phyloP scores from a whole-genome alignment of 1,139 yeast species.

The Pneumocystis sp. region DNA sequence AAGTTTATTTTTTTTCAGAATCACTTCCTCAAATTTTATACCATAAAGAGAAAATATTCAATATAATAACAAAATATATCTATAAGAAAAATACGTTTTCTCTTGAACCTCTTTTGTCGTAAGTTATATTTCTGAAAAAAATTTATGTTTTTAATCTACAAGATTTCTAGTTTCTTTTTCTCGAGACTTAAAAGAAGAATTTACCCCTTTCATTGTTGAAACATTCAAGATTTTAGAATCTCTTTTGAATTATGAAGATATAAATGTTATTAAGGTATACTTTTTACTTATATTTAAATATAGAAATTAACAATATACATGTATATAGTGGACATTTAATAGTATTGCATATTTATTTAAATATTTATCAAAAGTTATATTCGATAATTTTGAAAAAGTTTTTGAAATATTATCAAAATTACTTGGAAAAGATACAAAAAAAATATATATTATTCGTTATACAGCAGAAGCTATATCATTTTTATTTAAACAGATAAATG shows the following conservation, averaged over 20 bases:
- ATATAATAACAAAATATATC: constrained; percentile 37
- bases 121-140: constrained; percentile 12
- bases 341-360: constrained; percentile 80
- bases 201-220: constrained; percentile 48
- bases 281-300: not conserved
- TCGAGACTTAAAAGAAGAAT: constrained; percentile 88
- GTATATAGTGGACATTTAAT: constrained; percentile 76
- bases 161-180: constrained; percentile 62
- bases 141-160: not conserved
- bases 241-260: constrained; percentile 32
- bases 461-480: constrained; percentile 86
- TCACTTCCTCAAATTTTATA: constrained; percentile 70
- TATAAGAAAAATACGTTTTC: constrained; percentile 49
- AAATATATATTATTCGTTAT: constrained; percentile 58
- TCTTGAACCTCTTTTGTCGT: constrained; percentile 66
- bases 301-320: constrained; percentile 44
- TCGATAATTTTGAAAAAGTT: constrained; percentile 49
- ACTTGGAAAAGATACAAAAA: constrained; percentile 36
- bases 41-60: constrained; percentile 51
- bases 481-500: constrained; percentile 56
- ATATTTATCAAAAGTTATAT: constrained; percentile 54
- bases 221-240: constrained; percentile 39
- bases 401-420: constrained; percentile 52
- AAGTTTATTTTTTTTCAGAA: constrained; percentile 41
- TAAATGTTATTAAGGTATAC: not conserved